Evolutionary conservation across 2,329 filamentous ascomycete species (phyloP), one percentile per base, ranked within the genome.

Genomic region (Cladosporium oxysporum): DNA sequence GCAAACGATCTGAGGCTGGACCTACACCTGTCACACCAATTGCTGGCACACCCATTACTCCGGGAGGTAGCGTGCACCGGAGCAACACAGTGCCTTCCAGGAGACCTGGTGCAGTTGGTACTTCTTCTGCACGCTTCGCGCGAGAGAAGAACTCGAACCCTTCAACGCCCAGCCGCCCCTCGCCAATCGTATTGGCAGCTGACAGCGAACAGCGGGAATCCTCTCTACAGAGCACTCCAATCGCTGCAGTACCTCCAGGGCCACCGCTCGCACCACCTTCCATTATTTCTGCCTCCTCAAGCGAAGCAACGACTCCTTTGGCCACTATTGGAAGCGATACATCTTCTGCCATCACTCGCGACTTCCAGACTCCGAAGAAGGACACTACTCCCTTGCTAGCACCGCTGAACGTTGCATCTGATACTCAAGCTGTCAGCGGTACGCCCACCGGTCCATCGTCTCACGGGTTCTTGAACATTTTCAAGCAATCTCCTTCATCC

Each of bases 41-140:
- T 21, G 35, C 41, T 57, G 66, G 66, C 21, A 73, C 67, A 44
- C 72, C 76, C 35, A 65, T 69, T 14, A 72, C 71, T 8, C 72
- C 71, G 10, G 69, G 57, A 7, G 81, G 82, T 50, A 85, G 87
- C 53, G 83, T 91, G n/a, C 85, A 89, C 73, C 82, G 89, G 70
- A 97, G 94, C 79, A 98, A 98, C 76, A 99, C 95, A 3, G 84
- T 98, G 16, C 95, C 95, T 0, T 95, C 94, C 0, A 96, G 96
- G 76, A 90, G 91, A 76, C 68, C 67, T 29, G 75, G 71, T 23
- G 95, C 92, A 8, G 88, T 87, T 10, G 78, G 93, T 52, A 83
- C 87, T 49, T 85, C 87, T 49, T 85, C 88, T 1, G 85, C 86
- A 6, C 85, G 90, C n/a, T 91, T 93, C 72, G 84, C 71, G 29